A percentile compares a stretch with the other conserved stretches of the same genome.
phyloP scores from a whole-genome alignment of 306 rosid genomes.

The Acacia melanoxylon region DNA sequence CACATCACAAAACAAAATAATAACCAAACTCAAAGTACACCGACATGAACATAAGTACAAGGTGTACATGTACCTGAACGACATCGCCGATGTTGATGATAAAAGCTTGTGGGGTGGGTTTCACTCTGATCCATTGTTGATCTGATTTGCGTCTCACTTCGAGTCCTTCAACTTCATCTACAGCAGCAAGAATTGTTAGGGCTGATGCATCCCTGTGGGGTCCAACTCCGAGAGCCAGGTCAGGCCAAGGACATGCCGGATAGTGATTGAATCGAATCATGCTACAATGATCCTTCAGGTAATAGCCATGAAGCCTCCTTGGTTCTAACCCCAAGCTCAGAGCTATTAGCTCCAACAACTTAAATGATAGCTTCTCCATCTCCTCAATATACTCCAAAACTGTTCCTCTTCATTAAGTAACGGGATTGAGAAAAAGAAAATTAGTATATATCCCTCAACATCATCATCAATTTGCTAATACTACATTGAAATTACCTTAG shows the following conservation, averaged over 20 bases:
- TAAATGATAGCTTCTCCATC: constrained; percentile 24
- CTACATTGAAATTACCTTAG: neutral
- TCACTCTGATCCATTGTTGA: constrained; percentile 29
- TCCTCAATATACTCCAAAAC: constrained; percentile 13
- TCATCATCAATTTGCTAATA: neutral
- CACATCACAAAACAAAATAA: neutral
- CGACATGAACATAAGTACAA: neutral
- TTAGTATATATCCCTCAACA: neutral
- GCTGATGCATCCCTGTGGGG: constrained; percentile 31
- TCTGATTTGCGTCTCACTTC: constrained; percentile 22
- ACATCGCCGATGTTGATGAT: constrained; percentile 45
- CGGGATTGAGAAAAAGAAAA: neutral
- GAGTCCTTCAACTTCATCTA: constrained; percentile 33
- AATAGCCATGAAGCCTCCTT: constrained; percentile 32
- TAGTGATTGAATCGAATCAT: constrained; percentile 36
- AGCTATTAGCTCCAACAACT: constrained; percentile 25
- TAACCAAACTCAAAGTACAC: neutral
- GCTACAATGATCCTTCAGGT: constrained; percentile 37
- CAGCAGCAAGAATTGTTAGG: constrained; percentile 31
- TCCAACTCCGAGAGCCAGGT: constrained; percentile 36
- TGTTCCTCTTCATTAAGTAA: neutral
- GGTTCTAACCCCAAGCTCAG: constrained; percentile 29
- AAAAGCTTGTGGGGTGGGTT: constrained; percentile 39
- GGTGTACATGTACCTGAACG: constrained; percentile 11
- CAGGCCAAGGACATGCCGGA: constrained; percentile 41